These are phyloP conservation scores for Takashimella tepidaria DNA, from an alignment of 1,284 basidiomycete genomes.

Conservation along the genomic window DNA sequence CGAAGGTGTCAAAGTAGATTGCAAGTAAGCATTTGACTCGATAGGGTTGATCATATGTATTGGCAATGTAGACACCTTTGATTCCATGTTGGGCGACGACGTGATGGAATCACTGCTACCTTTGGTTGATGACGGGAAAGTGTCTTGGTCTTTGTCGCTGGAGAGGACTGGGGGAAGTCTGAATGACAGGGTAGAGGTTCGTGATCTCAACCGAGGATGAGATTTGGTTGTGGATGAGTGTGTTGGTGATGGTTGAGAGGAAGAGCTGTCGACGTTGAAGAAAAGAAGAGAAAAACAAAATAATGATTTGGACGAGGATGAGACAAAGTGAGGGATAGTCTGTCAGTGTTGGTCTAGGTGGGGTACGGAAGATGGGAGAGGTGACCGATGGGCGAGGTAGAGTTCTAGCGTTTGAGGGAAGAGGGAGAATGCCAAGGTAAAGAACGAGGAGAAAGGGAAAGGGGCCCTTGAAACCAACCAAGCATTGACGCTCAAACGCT, in stretches of 20 bases:
- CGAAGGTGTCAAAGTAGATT: not conserved
- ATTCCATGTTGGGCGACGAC: no score
- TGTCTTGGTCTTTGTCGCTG: constrained; percentile 27
- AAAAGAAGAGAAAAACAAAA: not conserved
- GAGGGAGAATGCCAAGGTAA: not conserved
- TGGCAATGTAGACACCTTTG: not conserved
- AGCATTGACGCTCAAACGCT: no score
- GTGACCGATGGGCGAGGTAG: not conserved
- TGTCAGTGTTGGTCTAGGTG: not conserved
- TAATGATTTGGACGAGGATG: no score
- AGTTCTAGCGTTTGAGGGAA: not conserved
- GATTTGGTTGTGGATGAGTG: not conserved
- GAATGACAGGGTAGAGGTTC: constrained; percentile 35
- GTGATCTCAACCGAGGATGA: constrained; percentile 18
- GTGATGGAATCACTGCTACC: not conserved
- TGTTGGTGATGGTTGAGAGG: not conserved
- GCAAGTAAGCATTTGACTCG: not conserved
- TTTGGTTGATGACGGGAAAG: not conserved
- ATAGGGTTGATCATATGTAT: not conserved
- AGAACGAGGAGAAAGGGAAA: not conserved
- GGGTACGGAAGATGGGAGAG: not conserved
- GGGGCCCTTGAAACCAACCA: no score
- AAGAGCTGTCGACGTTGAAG: not conserved
- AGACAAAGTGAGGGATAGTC: not conserved
- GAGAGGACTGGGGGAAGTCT: constrained; percentile 33